Evolutionary conservation across 208 protist genomes (phyloP), one percentile per base, ranked within the genome.

Genomic region (Trypanosoma lewisi): DNA sequence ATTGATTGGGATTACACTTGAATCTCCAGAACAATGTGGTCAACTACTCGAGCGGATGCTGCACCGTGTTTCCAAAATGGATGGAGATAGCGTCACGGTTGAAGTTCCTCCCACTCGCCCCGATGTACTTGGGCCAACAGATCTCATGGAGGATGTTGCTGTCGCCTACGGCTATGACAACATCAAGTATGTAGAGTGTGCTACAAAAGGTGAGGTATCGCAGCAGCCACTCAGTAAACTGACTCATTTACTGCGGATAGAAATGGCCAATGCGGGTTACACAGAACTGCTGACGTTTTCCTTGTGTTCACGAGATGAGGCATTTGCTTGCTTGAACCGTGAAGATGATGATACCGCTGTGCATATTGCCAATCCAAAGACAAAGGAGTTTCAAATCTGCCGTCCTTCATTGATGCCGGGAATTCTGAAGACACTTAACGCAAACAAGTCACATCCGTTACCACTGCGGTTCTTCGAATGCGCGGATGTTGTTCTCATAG

Each of bases 91-190:
- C 0, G 48, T 99, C 2, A 77, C 52, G n/a, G 96, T 99, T 34
- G 57, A 37, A 8, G 87, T 95, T 34, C 96, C 97, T n/a, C 73
- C 89, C 9, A 87, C 87, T 21, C 91, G 97, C 25, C 67, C 82
- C n/a, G 98, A 99, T 73, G 89, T 99, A 17, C 82, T 99, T 41
- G 96, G 98, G 57, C 55, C 77, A 12, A 90, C 89, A 41, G 98
- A 99, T 77, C 78, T 99, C 44, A 94, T 99, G 77, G 98, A 99
- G 73, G 98, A 99, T 83, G 95, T 99, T 30, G 98, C 94, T 9
- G 98, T 99, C 62, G 94, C 95, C 28, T 99, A 98, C 73, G 98
- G 98, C 39, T 99, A 96, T 78, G 94, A 99, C 69, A 98, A 99
- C 66, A 93, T 99, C 27, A 60, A 70, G 36, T 77, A 86, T 53